Conservation (phyloP, 805 yeast species). For the Candida suzukii region DNA sequence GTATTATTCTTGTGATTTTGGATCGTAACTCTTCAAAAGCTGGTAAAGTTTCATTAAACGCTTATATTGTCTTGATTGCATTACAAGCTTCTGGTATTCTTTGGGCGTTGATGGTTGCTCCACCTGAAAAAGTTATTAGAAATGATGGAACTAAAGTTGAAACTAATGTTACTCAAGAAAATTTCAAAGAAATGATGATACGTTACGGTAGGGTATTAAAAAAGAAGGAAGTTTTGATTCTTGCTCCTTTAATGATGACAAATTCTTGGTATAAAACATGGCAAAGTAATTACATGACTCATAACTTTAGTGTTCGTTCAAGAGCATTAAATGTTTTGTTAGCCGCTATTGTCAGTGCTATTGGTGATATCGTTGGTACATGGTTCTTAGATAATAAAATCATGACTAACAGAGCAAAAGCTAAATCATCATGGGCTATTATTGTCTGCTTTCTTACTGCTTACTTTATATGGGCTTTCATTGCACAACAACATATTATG, state of each 20-base stretch:
- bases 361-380: conserved; percentile 1
- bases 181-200: neutral
- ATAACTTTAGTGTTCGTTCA: conserved; percentile 3
- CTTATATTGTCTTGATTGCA: conserved; percentile 16
- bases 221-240: conserved; percentile 3
- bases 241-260: conserved; percentile 2
- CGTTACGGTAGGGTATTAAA: neutral
- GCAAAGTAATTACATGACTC: conserved; percentile 2
- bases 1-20: conserved; percentile 11
- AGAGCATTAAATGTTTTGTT: conserved; percentile 2
- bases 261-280: conserved; percentile 2
- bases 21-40: conserved; percentile 6
- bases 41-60: conserved; percentile 15
- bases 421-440: conserved; percentile 3
- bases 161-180: conserved; percentile 1
- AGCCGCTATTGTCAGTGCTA: conserved; percentile 2
- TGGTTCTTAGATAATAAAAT: conserved; percentile 4
- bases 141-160: conserved; percentile 17
- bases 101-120: conserved; percentile 11
- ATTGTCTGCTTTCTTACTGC: conserved; percentile 3
- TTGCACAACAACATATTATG: neutral
- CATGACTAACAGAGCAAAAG: conserved; percentile 2
- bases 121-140: conserved; percentile 20
- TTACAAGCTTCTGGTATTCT: conserved; percentile 18
- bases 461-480: conserved; percentile 6